Base-by-base conservation (phyloP, 352 stramenopile species). In the Phytopythium chamaehyphon region DNA sequence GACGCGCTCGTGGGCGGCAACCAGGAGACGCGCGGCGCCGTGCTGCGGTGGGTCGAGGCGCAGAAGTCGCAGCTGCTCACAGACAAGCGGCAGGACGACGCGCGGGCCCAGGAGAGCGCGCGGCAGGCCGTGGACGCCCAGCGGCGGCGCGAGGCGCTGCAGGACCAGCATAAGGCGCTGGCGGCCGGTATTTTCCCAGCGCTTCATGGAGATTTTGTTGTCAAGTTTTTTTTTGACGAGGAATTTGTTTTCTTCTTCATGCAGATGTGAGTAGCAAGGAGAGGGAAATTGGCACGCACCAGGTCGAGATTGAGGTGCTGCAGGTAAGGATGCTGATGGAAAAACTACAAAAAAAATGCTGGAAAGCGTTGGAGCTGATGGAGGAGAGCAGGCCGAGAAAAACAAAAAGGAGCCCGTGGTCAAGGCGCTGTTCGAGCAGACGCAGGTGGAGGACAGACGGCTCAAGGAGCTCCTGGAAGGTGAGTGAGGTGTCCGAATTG, bases 231-330 rank as follows among this genome's bases (percentile, higher is more conserved):
- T 15, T 35, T 9, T 33, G 9, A 33, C 9, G 28, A 33, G 28
- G n/a, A n/a, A n/a, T n/a, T 4, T 46, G 11, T 31, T 33, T 14
- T 38, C 21, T 12, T 23, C 31, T 6, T 21, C 3, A 15, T 40
- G 31, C 14, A 59, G 55, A 24, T 19, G 40, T 49, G 7, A 61
- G 76, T 12, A 57, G 76, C 16, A 80, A 86, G 48, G 73, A 85
- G 59, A 69, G 62, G n/a, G 62, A 73, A 40, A 54, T 88, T 37
- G 77, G 64, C 21, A 62, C 65, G 15, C 72, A 76, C 43, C 58
- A 88, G 46, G 65, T 86, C 49, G 79, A 90, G 63, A 85, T 90
- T 47, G 72, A 88, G 46, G 69, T 88, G 47, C 46, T 89, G 51
- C 64, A 84, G 64, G 66, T 72, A n/a, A n/a, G n/a, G n/a, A n/a